Conservation (phyloP, 169 alveolate genomes). For the Babesia bigemina region DNA sequence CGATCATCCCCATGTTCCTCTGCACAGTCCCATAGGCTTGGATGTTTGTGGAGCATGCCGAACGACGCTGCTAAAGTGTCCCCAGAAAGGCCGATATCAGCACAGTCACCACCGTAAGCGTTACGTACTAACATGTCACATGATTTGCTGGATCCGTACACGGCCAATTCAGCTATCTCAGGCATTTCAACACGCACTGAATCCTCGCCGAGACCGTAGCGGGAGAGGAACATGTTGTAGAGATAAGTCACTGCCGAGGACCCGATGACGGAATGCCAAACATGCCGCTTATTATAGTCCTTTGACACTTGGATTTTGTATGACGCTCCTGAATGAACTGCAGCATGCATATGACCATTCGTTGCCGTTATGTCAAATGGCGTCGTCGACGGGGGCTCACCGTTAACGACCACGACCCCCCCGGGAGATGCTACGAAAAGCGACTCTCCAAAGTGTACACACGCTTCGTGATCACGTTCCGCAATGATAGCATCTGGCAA, state of each 20-base stretch:
- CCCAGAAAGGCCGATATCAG: constrained; percentile 43
- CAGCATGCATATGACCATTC: constrained; percentile 14
- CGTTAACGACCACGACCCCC: neutral
- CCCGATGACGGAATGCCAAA: constrained; percentile 59
- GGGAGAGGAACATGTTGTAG: constrained; percentile 23
- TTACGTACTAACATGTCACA: constrained; percentile 54
- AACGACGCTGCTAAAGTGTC: constrained; percentile 47
- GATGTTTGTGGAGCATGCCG: constrained; percentile 35
- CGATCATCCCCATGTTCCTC: too few species aligned
- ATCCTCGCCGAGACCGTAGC: constrained; percentile 1
- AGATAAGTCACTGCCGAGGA: constrained; percentile 12
- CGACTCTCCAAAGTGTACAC: constrained; percentile 5
- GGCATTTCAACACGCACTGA: neutral
- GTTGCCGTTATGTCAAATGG: neutral
- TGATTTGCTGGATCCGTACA: constrained; percentile 15
- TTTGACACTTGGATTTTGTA: neutral
- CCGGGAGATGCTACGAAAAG: neutral
- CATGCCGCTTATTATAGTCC: neutral
- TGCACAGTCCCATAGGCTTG: neutral
- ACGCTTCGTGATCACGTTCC: constrained; percentile 11
- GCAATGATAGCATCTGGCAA: constrained; percentile 14
- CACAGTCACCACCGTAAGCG: constrained; percentile 45
- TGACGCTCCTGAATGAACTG: constrained; percentile 17
- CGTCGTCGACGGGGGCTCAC: neutral
- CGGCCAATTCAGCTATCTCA: constrained; percentile 34